Base-by-base conservation (phyloP, 225 moss, liverwort and hornwort genomes). In the Lunularia cruciata region DNA sequence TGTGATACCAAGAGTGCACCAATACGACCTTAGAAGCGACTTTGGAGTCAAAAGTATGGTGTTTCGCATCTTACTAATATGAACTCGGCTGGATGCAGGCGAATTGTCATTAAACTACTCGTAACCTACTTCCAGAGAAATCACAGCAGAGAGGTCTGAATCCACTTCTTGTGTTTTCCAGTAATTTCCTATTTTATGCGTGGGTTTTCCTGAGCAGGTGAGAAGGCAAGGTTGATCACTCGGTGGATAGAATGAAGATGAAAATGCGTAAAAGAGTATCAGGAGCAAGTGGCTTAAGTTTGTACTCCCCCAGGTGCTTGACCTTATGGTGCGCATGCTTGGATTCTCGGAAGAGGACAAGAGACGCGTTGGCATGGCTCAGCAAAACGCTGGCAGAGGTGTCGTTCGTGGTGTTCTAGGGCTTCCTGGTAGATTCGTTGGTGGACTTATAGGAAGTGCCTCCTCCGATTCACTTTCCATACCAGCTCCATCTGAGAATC, bases 341-440 rank as follows among this genome's bases (percentile, higher is more conserved):
- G 98, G 98, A 51, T 99, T 99, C 54, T 86, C 98, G 40, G 98
- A 99, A 65, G 91, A 99, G 57, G 98, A 99, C 58, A 93, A 93
- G 71, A 74, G 68, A 66, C 86, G 91, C 57, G 98, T 93, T 60
- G 93, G 91, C 54, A 68, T 93, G 48, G 98, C 98, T 43, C 98
- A 93, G 70, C 93, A 89, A 72, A 86, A 69, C 71, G 93, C 98
- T 49, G 84, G 83, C 46, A 77, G 74, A 87, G 91, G 93, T 63
- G 93, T 93, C 78, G 98, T 99, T 47, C 82, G 89, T 49, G 91
- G 98, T 61, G 93, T 99, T 59, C 89, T 93, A 33, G 89, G 89
- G 47, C 85, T 93, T 70, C 98, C 91, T 55, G 89, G 89, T 39
- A 89, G 91, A 66, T 89, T 99, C 77, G 93, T 99, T 43, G 98